These are phyloP conservation scores for Ensete glaucum DNA, from an alignment of 176 grass and related monocot genomes.

Conservation along the genomic window DNA sequence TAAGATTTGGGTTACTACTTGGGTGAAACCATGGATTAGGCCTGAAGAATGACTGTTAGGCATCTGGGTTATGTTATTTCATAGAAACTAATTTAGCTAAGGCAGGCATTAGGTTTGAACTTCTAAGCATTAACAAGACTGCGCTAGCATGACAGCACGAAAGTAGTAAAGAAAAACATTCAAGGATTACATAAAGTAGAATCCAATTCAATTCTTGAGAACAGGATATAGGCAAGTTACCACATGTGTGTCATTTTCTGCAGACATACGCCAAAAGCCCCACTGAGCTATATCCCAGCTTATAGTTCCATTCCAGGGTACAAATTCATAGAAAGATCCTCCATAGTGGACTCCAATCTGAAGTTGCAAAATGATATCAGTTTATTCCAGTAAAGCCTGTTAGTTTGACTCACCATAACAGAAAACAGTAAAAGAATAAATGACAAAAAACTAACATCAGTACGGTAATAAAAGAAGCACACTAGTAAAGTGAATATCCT, in stretches of 20 bases:
- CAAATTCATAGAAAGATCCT: conserved; percentile 81
- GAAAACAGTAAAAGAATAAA: too few relatives aligned
- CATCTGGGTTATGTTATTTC: too few relatives aligned
- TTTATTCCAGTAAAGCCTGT: not conserved
- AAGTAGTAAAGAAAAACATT: not conserved
- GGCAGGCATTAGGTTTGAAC: not conserved
- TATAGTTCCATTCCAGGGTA: conserved; percentile 76
- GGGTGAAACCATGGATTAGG: too few relatives aligned
- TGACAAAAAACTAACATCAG: too few relatives aligned
- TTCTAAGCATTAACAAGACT: not conserved
- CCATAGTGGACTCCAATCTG: conserved; percentile 93
- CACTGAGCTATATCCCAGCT: conserved; percentile 74
- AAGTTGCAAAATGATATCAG: conserved; percentile 15
- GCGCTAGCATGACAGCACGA: not conserved
- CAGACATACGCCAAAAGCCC: conserved; percentile 81
- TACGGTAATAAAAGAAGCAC: too few relatives aligned
- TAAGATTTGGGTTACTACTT: too few relatives aligned
- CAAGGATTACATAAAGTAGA: not conserved
- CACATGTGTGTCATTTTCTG: conserved; percentile 63
- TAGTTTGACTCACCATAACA: not conserved
- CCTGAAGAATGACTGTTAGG: too few relatives aligned
- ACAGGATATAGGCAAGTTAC: conserved; percentile 26
- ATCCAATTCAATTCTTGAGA: not conserved
- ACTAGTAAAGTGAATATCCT: not conserved
- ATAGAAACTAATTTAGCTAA: not conserved